phyloP scores from a whole-genome alignment of 192 early-diverging fungal species.

The Coemansia sp. region DNA sequence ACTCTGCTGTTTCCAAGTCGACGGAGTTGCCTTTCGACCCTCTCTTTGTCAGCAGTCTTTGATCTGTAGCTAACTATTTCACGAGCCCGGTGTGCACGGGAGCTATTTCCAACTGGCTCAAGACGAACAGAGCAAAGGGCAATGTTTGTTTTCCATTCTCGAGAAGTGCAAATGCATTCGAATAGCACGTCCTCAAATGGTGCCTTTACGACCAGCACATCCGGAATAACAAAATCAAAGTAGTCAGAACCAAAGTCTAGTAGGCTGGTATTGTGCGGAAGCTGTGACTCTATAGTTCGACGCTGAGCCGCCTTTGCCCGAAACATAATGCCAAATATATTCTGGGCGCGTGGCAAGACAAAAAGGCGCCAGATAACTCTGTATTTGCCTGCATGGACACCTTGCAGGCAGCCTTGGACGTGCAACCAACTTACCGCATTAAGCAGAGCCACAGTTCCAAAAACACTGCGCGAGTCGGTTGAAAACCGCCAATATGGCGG shows the following conservation, averaged over 20 bases:
- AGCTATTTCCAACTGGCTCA: conserved; percentile 17
- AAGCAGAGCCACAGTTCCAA: conserved; percentile 35
- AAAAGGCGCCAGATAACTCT: conserved; percentile 41
- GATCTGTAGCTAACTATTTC: background rate
- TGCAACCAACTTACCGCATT: conserved; percentile 43
- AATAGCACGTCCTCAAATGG: conserved; percentile 39
- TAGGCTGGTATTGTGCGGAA: conserved; percentile 27
- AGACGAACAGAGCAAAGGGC: conserved; percentile 39
- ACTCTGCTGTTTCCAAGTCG: conserved; percentile 9
- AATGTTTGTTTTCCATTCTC: conserved; percentile 36
- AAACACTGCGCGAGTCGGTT: conserved; percentile 33
- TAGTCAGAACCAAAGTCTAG: conserved; percentile 50
- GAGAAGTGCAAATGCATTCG: conserved; percentile 35
- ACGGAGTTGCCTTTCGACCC: background rate
- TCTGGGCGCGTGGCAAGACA: conserved; percentile 30
- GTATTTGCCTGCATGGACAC: conserved; percentile 42
- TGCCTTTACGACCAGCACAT: conserved; percentile 18
- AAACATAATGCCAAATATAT: conserved; percentile 36
- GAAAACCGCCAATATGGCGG: conserved; percentile 31
- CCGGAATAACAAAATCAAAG: conserved; percentile 49
- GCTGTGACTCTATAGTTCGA: conserved; percentile 11
- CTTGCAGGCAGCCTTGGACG: conserved; percentile 26
- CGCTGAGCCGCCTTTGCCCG: conserved; percentile 16
- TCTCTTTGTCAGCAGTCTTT: background rate
- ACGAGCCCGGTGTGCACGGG: conserved; percentile 5